phyloP scores from a whole-genome alignment of 2,329 filamentous ascomycete genomes.

The Aureobasidium sp. region DNA sequence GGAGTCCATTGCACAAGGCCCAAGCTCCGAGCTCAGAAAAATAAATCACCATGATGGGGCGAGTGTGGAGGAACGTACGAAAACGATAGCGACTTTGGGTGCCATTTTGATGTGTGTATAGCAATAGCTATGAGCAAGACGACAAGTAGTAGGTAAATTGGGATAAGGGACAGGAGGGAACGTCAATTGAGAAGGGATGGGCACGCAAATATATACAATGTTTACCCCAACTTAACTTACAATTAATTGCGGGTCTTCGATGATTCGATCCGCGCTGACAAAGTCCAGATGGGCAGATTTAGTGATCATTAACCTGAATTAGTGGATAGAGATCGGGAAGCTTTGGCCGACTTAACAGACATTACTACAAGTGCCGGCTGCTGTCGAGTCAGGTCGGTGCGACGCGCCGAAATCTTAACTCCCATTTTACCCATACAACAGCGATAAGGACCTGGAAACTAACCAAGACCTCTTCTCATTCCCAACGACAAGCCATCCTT shows the following conservation, averaged over 20 bases:
- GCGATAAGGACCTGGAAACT: too few species aligned
- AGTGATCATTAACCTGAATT: neutral
- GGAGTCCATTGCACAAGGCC: neutral
- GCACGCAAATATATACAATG: slow-evolving; percentile 4
- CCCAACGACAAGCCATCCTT: neutral
- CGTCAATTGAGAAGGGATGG: slow-evolving; percentile 6
- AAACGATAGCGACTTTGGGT: slow-evolving; percentile 63
- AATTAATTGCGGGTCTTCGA: neutral
- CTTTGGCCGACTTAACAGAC: neutral
- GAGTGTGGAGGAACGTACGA: slow-evolving; percentile 49
- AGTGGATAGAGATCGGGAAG: neutral
- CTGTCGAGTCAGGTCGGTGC: neutral
- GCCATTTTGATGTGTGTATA: slow-evolving; percentile 18
- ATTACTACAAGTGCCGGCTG: neutral
- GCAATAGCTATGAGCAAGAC: neutral
- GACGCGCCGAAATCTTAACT: neutral
- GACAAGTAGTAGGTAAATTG: neutral
- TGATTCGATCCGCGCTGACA: slow-evolving; percentile 1
- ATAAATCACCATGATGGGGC: slow-evolving; percentile 8
- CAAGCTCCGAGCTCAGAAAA: slow-evolving; percentile 10
- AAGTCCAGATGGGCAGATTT: slow-evolving; percentile 3
- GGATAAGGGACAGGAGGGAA: neutral
- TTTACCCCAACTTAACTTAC: neutral
- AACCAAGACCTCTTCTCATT: neutral
- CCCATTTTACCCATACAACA: neutral